phyloP scores from a whole-genome alignment of 192 early-diverging fungal genomes.

The Gonapodya prolifera region DNA sequence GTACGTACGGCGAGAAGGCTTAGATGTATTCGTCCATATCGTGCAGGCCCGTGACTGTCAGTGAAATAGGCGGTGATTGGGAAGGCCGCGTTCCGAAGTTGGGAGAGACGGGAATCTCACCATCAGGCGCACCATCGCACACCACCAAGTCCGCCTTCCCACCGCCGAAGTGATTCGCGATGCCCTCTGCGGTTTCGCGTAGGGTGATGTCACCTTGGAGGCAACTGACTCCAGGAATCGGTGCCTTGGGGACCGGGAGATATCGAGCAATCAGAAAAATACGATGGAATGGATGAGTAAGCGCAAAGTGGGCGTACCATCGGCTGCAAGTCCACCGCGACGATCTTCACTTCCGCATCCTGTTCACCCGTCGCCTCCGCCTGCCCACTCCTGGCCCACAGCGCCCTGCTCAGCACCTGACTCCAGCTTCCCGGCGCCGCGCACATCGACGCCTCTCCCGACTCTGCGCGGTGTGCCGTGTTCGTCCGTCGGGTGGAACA shows the following conservation, averaged over 20 bases:
- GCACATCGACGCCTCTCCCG: conserved; percentile 84
- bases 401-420: conserved; percentile 66
- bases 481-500: too few species aligned
- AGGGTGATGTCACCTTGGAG: conserved; percentile 98
- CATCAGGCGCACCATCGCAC: conserved; percentile 86
- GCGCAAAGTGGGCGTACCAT: too few species aligned
- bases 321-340: conserved; percentile 89
- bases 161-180: conserved; percentile 80
- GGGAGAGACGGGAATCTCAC: too few species aligned
- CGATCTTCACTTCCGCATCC: too few species aligned
- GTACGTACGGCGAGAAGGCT: too few species aligned
- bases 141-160: conserved; percentile 83
- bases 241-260: too few species aligned
- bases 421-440: conserved; percentile 97
- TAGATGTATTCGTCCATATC: conserved; percentile 99
- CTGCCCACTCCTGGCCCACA: too few species aligned
- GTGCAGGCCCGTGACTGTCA: conserved; percentile 93
- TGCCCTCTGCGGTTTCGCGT: conserved; percentile 76
- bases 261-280: too few species aligned
- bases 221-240: conserved; percentile 82
- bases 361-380: conserved; percentile 47
- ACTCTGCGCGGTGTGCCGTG: too few species aligned
- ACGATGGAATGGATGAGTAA: too few species aligned
- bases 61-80: too few species aligned
- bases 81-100: too few species aligned